Base-by-base conservation (phyloP, 495 filamentous ascomycete genomes). In the Xylona heveae region DNA sequence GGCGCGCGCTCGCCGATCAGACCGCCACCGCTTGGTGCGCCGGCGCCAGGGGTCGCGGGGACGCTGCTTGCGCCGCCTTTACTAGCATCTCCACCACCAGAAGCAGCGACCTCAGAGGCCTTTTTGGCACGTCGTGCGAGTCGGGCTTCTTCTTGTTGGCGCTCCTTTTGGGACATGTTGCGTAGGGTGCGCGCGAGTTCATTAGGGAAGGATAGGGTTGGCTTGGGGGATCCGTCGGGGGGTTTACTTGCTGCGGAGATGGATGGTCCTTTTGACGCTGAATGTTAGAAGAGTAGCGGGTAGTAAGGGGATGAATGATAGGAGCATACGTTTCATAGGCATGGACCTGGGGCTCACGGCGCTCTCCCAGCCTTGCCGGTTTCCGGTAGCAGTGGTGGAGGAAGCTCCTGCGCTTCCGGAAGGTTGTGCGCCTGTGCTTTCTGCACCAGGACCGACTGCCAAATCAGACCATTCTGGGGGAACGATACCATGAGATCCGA, bases 401-500 rank as follows among this genome's bases (percentile, higher is more conserved):
- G n/a, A n/a, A n/a, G n/a, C n/a, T n/a, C n/a, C n/a, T n/a, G n/a
- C n/a, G n/a, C n/a, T n/a, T n/a, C n/a, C n/a, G n/a, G n/a, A n/a
- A n/a, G n/a, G n/a, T n/a, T n/a, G n/a, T n/a, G n/a, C 43, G 17
- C 55, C 47, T 23, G 54, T 59, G 2, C 69, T 12, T 29, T 34
- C 33, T 2, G 30, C 9, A 15, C 40, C 48, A 15, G 38, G 28
- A 3, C 41, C 47, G 14, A 37, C 33, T 12, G 54, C 78, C 28
- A 78, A 46, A 36, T 79, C 74, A 8, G 59, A 47, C 66, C 77
- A 82, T 31, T 78, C 76, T 16, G 48, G 42, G 13, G 78, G 77
- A 2, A 81, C 60, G 5, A 67, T 48, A 3, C 79, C 81, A 49
- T 80, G 65, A 8, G 78, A 71, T n/a, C 69, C 73, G 23, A 55